Base-by-base conservation (phyloP, 2,329 filamentous ascomycete species). In the Geoglossum cookeanum region DNA sequence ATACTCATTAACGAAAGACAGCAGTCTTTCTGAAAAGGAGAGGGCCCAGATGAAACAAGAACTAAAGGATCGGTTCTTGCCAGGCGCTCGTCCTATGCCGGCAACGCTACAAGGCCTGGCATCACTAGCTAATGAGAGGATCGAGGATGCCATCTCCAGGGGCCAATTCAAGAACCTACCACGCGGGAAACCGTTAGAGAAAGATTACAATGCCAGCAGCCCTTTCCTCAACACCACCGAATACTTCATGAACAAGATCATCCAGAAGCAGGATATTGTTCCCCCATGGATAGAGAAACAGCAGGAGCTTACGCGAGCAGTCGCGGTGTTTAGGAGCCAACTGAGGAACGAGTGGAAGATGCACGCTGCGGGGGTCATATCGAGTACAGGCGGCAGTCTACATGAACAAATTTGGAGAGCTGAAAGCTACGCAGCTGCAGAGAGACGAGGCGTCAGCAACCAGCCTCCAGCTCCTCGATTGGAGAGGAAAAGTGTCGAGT, bases 261-360 rank as follows among this genome's bases (percentile, higher is more conserved):
- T 98, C 61, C 87, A 96, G 71, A 84, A 85, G 59, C 92, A 98
- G 69, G 90, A 95, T 22, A 87, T 97, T 59, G 87, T 94, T 0
- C 92, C 92, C 0, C 91, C 91, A 0, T 98, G 92, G 92, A 97
- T 98, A 59, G 92, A 98, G 70, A 97, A 96, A 71, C 92, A 98
- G 68, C 91, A 97, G 67, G 89, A 96, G 64, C 73, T 97, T 4
- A 77, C 81, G 9, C 81, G 79, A 59, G 78, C 85, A 0, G 78
- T 83, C 0, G 77, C 75, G 11, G 75, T 76, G 0, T 96, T 98
- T 66, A 78, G 92, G 1, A 71, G 74, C 1, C 74, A 87, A n/a
- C 66, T 97, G 60, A 75, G 90, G 39, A 79, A 76, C 45, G 88
- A 94, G 63, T 97, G 91, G 91, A 82, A 79, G 66, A 77, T 89